Evolutionary conservation across 1,284 basidiomycete genomes (phyloP).

Genomic region (Cryptococcus floricola): DNA sequence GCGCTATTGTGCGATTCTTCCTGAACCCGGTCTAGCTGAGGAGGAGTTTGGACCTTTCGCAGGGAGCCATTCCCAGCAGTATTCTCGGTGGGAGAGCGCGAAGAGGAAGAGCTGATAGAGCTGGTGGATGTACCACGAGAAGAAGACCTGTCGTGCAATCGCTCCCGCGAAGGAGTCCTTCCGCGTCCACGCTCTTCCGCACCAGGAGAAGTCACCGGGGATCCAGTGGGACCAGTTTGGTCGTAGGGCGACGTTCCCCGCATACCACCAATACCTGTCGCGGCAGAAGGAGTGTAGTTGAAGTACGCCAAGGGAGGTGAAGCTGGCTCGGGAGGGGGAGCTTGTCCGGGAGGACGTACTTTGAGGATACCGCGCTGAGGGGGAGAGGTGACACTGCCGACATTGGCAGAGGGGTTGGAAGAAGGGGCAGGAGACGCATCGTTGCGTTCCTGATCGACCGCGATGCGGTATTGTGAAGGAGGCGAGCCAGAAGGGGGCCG

Average conservation of each 20-base stretch:
- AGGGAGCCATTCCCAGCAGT: background rate
- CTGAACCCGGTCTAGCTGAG: constrained; percentile 26
- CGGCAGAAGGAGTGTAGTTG: constrained; percentile 49
- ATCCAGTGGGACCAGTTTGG: constrained; percentile 20
- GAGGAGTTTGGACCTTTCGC: constrained; percentile 10
- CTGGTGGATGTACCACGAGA: constrained; percentile 33
- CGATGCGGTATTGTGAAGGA: background rate
- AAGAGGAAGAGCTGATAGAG: constrained; percentile 24
- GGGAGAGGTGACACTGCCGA: constrained; percentile 23
- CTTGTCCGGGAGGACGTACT: constrained; percentile 32
- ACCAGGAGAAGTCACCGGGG: constrained; percentile 19
- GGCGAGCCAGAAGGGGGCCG: background rate
- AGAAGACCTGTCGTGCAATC: constrained; percentile 30
- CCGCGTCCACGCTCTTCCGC: constrained; percentile 32
- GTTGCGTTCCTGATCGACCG: background rate
- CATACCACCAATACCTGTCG: constrained; percentile 49
- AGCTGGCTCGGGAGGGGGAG: constrained; percentile 25
- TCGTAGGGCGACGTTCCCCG: constrained; percentile 21
- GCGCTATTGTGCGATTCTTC: constrained; percentile 13
- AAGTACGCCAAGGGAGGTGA: constrained; percentile 39
- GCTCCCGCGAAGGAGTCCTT: constrained; percentile 26
- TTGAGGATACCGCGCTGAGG: constrained; percentile 46
- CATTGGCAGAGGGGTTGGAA: constrained; percentile 26
- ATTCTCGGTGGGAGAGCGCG: constrained; percentile 21
- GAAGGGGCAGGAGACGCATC: constrained; percentile 21